Percentiles rank a stretch among this genome's conserved stretches.
phyloP scores from a whole-genome alignment of 192 early-diverging fungal genomes.

The Linderina pennispora region DNA sequence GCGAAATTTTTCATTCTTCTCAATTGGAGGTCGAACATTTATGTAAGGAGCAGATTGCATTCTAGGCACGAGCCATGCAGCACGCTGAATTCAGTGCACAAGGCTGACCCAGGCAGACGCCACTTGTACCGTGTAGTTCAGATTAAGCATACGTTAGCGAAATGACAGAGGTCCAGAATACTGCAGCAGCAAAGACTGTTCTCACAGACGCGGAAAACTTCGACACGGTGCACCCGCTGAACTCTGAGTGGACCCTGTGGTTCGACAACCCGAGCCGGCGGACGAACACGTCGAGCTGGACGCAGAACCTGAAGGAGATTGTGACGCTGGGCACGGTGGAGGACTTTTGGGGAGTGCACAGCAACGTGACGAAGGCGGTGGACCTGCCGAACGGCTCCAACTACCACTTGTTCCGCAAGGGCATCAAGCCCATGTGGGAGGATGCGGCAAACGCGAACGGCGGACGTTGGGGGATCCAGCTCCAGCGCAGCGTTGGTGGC shows the following conservation, averaged over 20 bases:
- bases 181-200: conserved; percentile 32
- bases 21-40: no score
- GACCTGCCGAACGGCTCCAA: conserved; percentile 74
- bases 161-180: conserved; percentile 31
- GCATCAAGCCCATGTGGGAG: conserved; percentile 93
- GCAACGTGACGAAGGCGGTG: conserved; percentile 74
- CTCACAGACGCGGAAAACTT: conserved; percentile 62
- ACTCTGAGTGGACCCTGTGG: conserved; percentile 91
- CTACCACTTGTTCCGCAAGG: conserved; percentile 92
- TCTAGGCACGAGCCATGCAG: no score
- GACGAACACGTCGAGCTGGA: conserved; percentile 73
- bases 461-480: conserved; percentile 82
- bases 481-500: conserved; percentile 64
- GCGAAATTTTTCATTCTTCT: no score
- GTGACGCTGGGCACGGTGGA: conserved; percentile 90
- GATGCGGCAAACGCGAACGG: conserved; percentile 84
- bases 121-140: no score
- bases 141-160: no score
- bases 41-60: no score
- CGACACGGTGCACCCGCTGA: conserved; percentile 84
- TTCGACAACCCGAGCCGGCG: conserved; percentile 83
- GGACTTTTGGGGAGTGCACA: conserved; percentile 96
- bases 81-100: no score
- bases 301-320: conserved; percentile 79
- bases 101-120: no score